These are phyloP conservation scores for Nakazawaea laoshanensis DNA, from an alignment of 805 yeast species.

Conservation along the genomic window DNA sequence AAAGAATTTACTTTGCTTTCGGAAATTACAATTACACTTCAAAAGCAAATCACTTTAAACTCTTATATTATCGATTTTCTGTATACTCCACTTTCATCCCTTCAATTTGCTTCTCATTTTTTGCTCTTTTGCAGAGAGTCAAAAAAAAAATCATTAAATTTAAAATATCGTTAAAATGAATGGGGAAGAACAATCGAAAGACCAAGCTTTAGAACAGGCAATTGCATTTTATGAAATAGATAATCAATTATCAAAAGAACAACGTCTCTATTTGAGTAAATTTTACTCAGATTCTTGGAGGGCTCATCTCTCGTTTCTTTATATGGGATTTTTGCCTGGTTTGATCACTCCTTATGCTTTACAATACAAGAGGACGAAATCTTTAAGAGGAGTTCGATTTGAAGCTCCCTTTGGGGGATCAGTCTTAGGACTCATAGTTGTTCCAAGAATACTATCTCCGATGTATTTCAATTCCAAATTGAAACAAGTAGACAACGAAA, in stretches of 20 bases:
- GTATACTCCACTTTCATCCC: too few species aligned
- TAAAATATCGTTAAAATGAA: too few species aligned
- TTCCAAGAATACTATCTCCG: constrained; percentile 23
- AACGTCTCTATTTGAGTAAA: constrained; percentile 31
- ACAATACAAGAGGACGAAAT: constrained; percentile 24
- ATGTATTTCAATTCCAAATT: constrained; percentile 24
- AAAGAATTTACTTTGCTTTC: too few species aligned
- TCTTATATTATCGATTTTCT: too few species aligned
- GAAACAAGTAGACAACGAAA: constrained; percentile 17
- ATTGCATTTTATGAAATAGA: constrained; percentile 42
- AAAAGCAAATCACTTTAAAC: too few species aligned
- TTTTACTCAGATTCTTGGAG: constrained; percentile 27
- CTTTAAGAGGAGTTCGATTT: constrained; percentile 28
- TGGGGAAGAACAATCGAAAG: too few species aligned
- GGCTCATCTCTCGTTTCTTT: constrained; percentile 26
- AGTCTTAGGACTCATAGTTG: constrained; percentile 26
- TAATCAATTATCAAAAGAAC: constrained; percentile 28
- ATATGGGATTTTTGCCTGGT: constrained; percentile 32
- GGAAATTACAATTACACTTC: too few species aligned
- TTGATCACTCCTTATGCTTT: constrained; percentile 33
- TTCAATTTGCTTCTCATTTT: too few species aligned
- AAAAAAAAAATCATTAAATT: too few species aligned
- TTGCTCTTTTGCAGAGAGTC: too few species aligned
- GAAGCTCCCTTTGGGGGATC: constrained; percentile 33
- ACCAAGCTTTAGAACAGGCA: constrained; percentile 33